A percentile compares a stretch with the other conserved stretches of the same genome.
These are phyloP conservation scores for Aspergillus candidus DNA, from an alignment of 2,329 filamentous ascomycete species.

Conservation along the genomic window DNA sequence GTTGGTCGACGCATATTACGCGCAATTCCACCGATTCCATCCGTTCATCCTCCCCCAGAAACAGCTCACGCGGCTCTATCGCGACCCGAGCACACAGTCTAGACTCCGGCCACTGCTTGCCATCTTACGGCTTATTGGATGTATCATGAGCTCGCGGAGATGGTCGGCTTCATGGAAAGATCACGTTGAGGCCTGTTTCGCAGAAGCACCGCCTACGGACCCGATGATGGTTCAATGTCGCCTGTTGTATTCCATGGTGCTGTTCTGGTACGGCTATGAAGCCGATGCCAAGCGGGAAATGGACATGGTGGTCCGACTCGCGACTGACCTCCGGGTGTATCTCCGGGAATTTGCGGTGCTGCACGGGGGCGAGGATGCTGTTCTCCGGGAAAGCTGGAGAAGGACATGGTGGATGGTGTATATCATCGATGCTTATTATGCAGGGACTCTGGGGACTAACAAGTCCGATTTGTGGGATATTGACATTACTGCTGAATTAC, in stretches of 20 bases:
- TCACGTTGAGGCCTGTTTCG: slow-evolving; percentile 10
- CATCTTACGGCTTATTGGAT: slow-evolving; percentile 26
- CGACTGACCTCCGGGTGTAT: slow-evolving; percentile 20
- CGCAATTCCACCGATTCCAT: slow-evolving; percentile 26
- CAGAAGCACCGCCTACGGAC: slow-evolving; percentile 7
- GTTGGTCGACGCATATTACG: slow-evolving; percentile 26
- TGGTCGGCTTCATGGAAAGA: slow-evolving; percentile 14
- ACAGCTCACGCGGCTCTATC: slow-evolving; percentile 11
- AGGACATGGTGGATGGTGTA: slow-evolving; percentile 45
- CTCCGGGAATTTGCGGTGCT: slow-evolving; percentile 28
- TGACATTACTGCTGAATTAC: slow-evolving; percentile 22
- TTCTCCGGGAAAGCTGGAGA: slow-evolving; percentile 42
- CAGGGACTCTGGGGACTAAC: slow-evolving; percentile 48
- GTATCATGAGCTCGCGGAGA: slow-evolving; percentile 16
- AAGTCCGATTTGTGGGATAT: slow-evolving; percentile 18
- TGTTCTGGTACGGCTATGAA: slow-evolving; percentile 22
- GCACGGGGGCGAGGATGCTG: slow-evolving; percentile 49
- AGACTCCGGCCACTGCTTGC: slow-evolving; percentile 19
- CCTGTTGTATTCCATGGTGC: slow-evolving; percentile 21
- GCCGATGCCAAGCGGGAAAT: slow-evolving; percentile 13
- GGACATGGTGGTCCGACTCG: slow-evolving; percentile 16
- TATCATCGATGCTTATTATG: slow-evolving; percentile 70
- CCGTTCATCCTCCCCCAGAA: slow-evolving; percentile 22
- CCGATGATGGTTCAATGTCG: slow-evolving; percentile 21
- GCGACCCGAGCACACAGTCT: slow-evolving; percentile 8